phyloP scores from a whole-genome alignment of 2,329 filamentous ascomycete species.

The Epichloe sylvatica region DNA sequence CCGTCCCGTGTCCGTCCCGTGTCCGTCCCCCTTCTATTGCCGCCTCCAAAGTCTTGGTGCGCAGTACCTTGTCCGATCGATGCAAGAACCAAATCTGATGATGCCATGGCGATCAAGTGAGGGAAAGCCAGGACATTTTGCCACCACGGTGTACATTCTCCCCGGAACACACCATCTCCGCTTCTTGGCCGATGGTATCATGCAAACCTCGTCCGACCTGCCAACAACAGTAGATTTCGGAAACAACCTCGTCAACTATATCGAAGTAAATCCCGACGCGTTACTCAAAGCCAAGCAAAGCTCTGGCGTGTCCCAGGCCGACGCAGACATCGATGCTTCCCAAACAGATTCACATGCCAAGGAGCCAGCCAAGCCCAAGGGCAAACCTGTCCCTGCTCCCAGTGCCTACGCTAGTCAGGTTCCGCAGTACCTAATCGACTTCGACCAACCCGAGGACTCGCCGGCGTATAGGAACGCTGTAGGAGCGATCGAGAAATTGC shows the following conservation, averaged over 20 bases:
- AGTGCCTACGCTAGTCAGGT: constrained; percentile 58
- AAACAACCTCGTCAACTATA: constrained; percentile 96
- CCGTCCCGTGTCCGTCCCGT: neutral
- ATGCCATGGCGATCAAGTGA: constrained; percentile 23
- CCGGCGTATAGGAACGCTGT: constrained; percentile 60
- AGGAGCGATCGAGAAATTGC: constrained; percentile 62
- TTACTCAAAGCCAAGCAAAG: constrained; percentile 21
- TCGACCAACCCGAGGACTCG: constrained; percentile 73
- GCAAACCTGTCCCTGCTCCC: constrained; percentile 40
- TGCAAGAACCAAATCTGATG: neutral
- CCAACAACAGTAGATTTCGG: constrained; percentile 96
- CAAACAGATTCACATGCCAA: constrained; percentile 18
- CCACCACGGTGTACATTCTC: constrained; percentile 66
- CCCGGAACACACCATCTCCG: constrained; percentile 90
- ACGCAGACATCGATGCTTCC: constrained; percentile 2
- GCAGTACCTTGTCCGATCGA: neutral
- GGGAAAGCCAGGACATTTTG: constrained; percentile 49
- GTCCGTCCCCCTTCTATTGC: neutral
- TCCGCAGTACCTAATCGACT: constrained; percentile 73
- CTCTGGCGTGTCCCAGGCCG: constrained; percentile 6
- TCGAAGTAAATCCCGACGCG: constrained; percentile 72
- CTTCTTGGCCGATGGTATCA: constrained; percentile 87
- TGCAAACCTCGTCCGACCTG: constrained; percentile 74
- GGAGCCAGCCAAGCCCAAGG: constrained; percentile 32
- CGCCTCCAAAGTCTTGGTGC: neutral